Evolutionary conservation across 495 filamentous ascomycete genomes (phyloP).

Genomic region (Neurospora intermedia): DNA sequence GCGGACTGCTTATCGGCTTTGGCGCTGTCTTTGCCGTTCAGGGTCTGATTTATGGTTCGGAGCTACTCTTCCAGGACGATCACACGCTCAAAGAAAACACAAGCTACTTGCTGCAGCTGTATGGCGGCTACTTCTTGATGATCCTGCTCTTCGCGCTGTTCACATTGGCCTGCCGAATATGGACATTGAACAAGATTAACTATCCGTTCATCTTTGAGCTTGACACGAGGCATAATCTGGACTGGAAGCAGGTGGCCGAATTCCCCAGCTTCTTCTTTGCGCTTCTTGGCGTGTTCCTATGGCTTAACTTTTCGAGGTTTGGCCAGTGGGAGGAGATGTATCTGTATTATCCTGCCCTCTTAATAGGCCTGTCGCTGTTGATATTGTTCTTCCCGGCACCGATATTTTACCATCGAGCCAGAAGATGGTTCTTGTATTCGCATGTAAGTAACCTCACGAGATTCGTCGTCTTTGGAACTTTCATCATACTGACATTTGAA

Average conservation of each 20-base stretch:
- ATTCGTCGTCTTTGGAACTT: not conserved
- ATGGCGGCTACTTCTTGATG: constrained; percentile 74
- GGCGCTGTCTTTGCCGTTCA: constrained; percentile 65
- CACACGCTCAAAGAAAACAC: constrained; percentile 39
- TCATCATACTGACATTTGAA: not conserved
- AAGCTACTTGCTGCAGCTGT: constrained; percentile 73
- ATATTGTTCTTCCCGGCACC: constrained; percentile 68
- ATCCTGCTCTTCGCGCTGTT: constrained; percentile 66
- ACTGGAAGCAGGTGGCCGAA: constrained; percentile 85
- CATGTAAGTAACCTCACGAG: constrained; percentile 46
- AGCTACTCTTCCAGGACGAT: constrained; percentile 43
- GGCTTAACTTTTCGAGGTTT: constrained; percentile 70
- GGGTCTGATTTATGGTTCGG: constrained; percentile 55
- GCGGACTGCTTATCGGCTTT: constrained; percentile 66
- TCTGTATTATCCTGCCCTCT: constrained; percentile 79
- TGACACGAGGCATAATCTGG: constrained; percentile 69
- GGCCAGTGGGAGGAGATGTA: constrained; percentile 54
- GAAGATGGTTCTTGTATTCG: constrained; percentile 76
- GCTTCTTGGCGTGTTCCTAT: constrained; percentile 68
- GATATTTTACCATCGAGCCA: constrained; percentile 61
- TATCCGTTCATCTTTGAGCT: constrained; percentile 96
- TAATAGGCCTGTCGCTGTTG: constrained; percentile 53
- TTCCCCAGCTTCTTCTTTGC: constrained; percentile 69
- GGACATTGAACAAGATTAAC: constrained; percentile 77
- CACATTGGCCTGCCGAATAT: constrained; percentile 68